Evolutionary conservation across 495 filamentous ascomycete species (phyloP), one percentile per base, ranked within the genome.

Genomic region (Hypomontagnella monticulosa): DNA sequence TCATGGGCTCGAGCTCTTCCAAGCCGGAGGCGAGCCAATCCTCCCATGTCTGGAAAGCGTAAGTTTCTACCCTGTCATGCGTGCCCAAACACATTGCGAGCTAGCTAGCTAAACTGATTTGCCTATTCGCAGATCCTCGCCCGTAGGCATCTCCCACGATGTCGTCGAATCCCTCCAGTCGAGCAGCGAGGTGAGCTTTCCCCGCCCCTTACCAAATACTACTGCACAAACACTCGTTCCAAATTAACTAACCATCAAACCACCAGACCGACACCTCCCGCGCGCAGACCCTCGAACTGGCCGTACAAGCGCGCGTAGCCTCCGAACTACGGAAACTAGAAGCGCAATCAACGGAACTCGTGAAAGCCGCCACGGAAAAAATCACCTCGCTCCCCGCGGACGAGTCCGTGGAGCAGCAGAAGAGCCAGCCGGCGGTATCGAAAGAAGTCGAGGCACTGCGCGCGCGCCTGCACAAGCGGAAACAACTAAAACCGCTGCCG

Each of bases 281-380:
- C 71, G 81, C 88, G 68, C 91, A 91, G 77, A 77, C 87, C 77
- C 78, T 92, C 73, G 95, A 99, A 77, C 87, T 96, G 60, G 87
- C 92, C 65, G 90, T 97, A 73, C 93, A 97, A 80, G 78, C 83
- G 66, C 96, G 96, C 78, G 92, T 98, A 61, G 84, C 87, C 69
- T 79, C 86, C 64, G 96, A 98, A 77, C 89, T 99, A 48, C 83
- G 89, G 66, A 87, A 88, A 49, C 86, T 93, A n/a, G 82, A 85
- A 58, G 79, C 80, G 42, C 71, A 83, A 47, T 85, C 89, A 61
- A 66, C 79, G 54, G 75, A 79, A 43, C 73, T 81, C 12, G 83
- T 97, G 53, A 83, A 82, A 66, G 82, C 87, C 23, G 85, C 90
- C 56, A 83, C 88, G 69, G 81, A 84, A 50, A 90, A 86, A 76